phyloP scores from a whole-genome alignment of 2,329 filamentous ascomycete genomes.

The Davidsoniella virescens region DNA sequence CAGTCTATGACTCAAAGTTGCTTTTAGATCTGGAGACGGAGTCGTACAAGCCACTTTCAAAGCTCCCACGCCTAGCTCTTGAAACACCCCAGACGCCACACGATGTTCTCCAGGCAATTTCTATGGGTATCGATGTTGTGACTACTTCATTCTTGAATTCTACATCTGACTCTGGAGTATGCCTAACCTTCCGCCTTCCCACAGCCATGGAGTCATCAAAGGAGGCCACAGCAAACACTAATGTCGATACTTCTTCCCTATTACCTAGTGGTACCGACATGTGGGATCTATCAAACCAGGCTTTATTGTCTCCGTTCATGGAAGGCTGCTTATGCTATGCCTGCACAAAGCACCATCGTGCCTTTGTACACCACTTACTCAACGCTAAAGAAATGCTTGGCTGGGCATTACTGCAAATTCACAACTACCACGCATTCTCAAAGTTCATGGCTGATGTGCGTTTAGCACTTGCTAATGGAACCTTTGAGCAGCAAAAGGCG shows the following conservation, averaged over 20 bases:
- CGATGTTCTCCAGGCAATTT: conserved; percentile 58
- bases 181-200: conserved; percentile 64
- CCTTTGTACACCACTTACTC: conserved; percentile 77
- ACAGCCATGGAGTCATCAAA: conserved; percentile 15
- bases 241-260: conserved; percentile 7
- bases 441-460: conserved; percentile 61
- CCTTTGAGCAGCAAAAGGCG: conserved; percentile 38
- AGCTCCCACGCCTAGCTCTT: conserved; percentile 60
- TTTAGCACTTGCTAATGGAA: conserved; percentile 40
- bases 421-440: conserved; percentile 64
- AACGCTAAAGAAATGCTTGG: conserved; percentile 90
- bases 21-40: conserved; percentile 40
- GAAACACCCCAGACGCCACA: conserved; percentile 56
- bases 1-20: conserved; percentile 59
- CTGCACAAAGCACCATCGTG: conserved; percentile 68
- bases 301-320: conserved; percentile 45
- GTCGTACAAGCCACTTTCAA: conserved; percentile 30
- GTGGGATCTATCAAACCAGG: conserved; percentile 48
- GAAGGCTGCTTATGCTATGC: conserved; percentile 62
- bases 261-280: conserved; percentile 59
- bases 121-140: conserved; percentile 65
- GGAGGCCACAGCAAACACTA: neutral
- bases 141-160: conserved; percentile 58
- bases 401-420: conserved; percentile 82
- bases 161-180: conserved; percentile 71